A percentile compares a stretch with the other conserved stretches of the same genome.
These are phyloP conservation scores for Mycena belliarum DNA, from an alignment of 768 basidiomycete genomes.

Conservation along the genomic window DNA sequence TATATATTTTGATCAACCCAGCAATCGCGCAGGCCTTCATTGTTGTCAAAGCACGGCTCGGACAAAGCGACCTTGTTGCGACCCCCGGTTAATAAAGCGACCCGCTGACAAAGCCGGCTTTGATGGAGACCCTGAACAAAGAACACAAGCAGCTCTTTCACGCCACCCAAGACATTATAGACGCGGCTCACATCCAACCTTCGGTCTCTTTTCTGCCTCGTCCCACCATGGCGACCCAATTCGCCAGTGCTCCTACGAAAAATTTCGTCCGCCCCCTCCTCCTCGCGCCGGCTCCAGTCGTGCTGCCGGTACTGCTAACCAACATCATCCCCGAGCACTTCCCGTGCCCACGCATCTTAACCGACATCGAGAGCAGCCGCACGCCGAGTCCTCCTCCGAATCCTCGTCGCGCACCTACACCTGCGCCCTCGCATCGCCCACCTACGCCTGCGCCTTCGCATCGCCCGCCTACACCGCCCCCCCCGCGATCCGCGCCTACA, in stretches of 20 bases:
- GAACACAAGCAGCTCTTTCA: neutral
- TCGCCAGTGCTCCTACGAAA: neutral
- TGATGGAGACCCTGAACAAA: constrained; percentile 1
- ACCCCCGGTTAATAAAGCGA: neutral
- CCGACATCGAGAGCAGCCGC: neutral
- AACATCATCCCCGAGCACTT: neutral
- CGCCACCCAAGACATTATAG: neutral
- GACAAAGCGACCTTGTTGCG: neutral
- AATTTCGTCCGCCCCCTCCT: neutral
- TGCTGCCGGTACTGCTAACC: neutral
- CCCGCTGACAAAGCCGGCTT: constrained; percentile 1
- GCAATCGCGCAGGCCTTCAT: too few species aligned
- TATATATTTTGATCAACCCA: too few species aligned
- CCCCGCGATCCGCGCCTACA: too few species aligned
- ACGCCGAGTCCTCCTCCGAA: neutral
- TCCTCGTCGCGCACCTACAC: neutral
- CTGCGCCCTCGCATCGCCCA: neutral
- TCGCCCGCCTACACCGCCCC: neutral
- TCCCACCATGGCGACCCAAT: neutral
- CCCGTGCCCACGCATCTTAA: neutral
- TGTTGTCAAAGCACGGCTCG: neutral
- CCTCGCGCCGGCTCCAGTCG: neutral
- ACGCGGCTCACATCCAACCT: neutral
- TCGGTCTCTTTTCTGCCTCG: neutral
- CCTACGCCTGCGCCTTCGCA: neutral